Evolutionary conservation across 352 stramenopile species (phyloP), one percentile per base, ranked within the genome.

Genomic region (Globisporangium uncinulatum): DNA sequence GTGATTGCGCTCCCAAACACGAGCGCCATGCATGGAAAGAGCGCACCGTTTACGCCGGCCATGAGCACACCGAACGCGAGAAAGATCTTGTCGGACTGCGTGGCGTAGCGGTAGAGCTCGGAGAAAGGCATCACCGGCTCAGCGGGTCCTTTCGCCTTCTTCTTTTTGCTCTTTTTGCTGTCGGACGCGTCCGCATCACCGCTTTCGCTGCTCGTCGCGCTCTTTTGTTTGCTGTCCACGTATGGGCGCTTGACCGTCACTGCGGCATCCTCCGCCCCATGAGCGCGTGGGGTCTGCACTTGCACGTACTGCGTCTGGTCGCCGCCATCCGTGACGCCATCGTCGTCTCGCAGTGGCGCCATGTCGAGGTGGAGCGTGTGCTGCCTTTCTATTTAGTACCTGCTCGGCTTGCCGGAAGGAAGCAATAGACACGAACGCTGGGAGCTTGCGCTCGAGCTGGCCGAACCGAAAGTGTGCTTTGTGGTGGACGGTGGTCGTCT

Each of bases 11-110:
- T 59, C 21, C 73, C 74, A 45, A 85, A 82, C 20, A 82, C 56
- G 32, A 84, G 57, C 39, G 70, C 73, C 71, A 82, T 82, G 44
- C 69, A 79, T 17, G 74, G 74, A 47, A 81, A 75, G 20, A 75
- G 62, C 34, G 64, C 65, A 20, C 74, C 74, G 49, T 83, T 83
- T 19, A 67, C 49, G 15, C 42, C 59, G 7, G 71, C 63, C 52
- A 76, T 63, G 24, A 77, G 4, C 31, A 72, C 29, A 1, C 69
- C 70, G 15, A 79, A 20, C 2, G 20, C 54, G 6, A 83, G 59
- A 17, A 68, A 45, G 17, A 61, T 2, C 45, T 65, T 76, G 58
- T 83, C 73, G 20, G 19, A 31, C 15, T n/a, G 50, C 8, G 59
- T 69, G n/a, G 68, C 71, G 44, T 74, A 79, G 17, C 66, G 67